These are phyloP conservation scores for Margaritispora aquatica DNA, from an alignment of 495 filamentous ascomycete species.

Conservation along the genomic window DNA sequence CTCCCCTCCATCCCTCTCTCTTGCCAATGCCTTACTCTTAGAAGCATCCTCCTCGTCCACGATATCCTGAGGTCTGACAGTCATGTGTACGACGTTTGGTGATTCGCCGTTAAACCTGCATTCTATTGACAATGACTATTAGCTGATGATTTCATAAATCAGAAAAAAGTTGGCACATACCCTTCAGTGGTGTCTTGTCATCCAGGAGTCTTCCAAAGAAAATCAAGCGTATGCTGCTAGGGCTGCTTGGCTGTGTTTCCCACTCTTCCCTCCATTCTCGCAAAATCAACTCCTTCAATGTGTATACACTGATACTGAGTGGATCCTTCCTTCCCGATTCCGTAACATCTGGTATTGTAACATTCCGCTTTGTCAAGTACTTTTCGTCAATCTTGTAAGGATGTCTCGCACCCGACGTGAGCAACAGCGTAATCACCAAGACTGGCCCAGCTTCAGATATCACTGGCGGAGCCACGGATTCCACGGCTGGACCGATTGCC, in stretches of 20 bases:
- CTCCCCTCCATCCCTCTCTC: constrained; percentile 56
- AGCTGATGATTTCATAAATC: background rate
- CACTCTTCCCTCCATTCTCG: constrained; percentile 88
- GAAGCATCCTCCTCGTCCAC: constrained; percentile 80
- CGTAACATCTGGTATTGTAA: constrained; percentile 58
- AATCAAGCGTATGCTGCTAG: constrained; percentile 80
- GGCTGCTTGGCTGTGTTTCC: constrained; percentile 76
- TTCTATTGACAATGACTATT: constrained; percentile 43
- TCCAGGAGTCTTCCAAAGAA: constrained; percentile 83
- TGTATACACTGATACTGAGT: constrained; percentile 83
- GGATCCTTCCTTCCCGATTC: constrained; percentile 59
- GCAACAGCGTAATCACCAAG: constrained; percentile 58
- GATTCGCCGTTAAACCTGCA: constrained; percentile 65
- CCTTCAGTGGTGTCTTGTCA: constrained; percentile 73
- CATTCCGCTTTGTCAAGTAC: constrained; percentile 72
- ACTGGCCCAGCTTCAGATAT: constrained; percentile 15
- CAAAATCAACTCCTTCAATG: constrained; percentile 85
- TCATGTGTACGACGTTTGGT: constrained; percentile 90
- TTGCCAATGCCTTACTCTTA: constrained; percentile 60
- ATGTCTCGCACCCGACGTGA: constrained; percentile 76
- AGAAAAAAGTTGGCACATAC: constrained; percentile 29
- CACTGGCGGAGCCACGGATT: constrained; percentile 1
- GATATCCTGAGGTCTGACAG: constrained; percentile 79
- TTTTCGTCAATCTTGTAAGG: constrained; percentile 83
- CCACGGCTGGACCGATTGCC: constrained; percentile 17